A percentile compares a stretch with the other conserved stretches of the same genome.
Conservation (phyloP, 2,329 filamentous ascomycete species). For the Aschersonia sp. region DNA sequence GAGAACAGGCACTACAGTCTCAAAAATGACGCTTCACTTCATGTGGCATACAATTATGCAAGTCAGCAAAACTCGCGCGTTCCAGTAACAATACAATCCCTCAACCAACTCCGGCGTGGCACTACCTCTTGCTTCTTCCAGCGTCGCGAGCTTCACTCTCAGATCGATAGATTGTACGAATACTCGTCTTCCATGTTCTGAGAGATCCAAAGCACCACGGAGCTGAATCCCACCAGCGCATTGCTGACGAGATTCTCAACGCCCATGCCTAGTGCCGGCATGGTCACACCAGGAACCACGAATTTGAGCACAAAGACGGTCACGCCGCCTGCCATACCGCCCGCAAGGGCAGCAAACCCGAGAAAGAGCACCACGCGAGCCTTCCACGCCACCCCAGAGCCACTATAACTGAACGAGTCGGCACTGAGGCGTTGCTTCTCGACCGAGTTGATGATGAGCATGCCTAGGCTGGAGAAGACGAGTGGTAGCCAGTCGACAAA, state of each 20-base stretch:
- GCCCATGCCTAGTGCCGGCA: constrained; percentile 49
- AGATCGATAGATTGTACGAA: constrained; percentile 48
- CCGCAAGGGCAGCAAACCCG: constrained; percentile 49
- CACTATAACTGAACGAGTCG: constrained; percentile 48
- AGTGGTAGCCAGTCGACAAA: constrained; percentile 59
- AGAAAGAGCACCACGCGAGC: constrained; percentile 53
- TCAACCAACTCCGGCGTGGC: too few relatives aligned
- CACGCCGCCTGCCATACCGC: constrained; percentile 56
- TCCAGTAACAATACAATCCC: too few relatives aligned
- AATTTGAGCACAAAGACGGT: constrained; percentile 54
- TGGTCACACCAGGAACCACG: constrained; percentile 38
- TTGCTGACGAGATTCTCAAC: constrained; percentile 53
- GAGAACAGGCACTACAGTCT: too few relatives aligned
- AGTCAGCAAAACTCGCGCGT: too few relatives aligned
- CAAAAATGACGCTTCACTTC: too few relatives aligned
- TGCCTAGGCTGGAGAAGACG: constrained; percentile 51
- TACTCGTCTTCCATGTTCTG: constrained; percentile 65
- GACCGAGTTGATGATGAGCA: constrained; percentile 58
- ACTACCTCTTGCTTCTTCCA: too few relatives aligned
- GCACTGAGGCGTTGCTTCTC: constrained; percentile 51
- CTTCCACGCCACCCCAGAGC: constrained; percentile 52
- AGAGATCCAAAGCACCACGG: constrained; percentile 51
- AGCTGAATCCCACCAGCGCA: constrained; percentile 46
- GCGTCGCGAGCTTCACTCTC: neutral
- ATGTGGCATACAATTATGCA: too few relatives aligned